phyloP scores from a whole-genome alignment of 176 grass and related monocot genomes.

The Oryza brachyantha region DNA sequence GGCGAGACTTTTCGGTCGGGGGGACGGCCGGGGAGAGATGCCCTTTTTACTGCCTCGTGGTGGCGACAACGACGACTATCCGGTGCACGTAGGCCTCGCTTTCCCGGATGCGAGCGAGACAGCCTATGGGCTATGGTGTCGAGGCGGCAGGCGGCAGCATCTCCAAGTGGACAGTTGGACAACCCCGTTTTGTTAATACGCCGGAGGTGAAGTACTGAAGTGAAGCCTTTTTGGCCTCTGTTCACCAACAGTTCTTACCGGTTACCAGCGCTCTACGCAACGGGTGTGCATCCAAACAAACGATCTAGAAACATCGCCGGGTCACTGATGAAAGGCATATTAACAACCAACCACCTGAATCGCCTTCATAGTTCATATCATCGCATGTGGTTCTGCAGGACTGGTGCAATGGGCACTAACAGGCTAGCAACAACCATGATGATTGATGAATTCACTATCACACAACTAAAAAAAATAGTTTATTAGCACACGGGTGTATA shows the following conservation, averaged over 20 bases:
- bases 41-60: neutral
- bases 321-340: neutral
- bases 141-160: neutral
- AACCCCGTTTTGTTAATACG: neutral
- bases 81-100: too few relatives aligned
- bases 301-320: neutral
- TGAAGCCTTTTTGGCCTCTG: neutral
- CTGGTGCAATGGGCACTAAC: neutral
- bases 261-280: neutral
- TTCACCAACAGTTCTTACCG: neutral
- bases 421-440: neutral
- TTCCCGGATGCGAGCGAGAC: neutral
- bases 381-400: neutral
- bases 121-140: neutral
- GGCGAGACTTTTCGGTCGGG: slow-evolving; percentile 15
- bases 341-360: neutral
- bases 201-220: neutral
- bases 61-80: too few relatives aligned
- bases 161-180: neutral
- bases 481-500: too few relatives aligned
- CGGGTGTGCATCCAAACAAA: neutral
- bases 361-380: neutral
- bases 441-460: neutral
- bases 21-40: neutral
- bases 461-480: too few relatives aligned